phyloP scores from a whole-genome alignment of 768 basidiomycete species.

The Mycena polygramma region DNA sequence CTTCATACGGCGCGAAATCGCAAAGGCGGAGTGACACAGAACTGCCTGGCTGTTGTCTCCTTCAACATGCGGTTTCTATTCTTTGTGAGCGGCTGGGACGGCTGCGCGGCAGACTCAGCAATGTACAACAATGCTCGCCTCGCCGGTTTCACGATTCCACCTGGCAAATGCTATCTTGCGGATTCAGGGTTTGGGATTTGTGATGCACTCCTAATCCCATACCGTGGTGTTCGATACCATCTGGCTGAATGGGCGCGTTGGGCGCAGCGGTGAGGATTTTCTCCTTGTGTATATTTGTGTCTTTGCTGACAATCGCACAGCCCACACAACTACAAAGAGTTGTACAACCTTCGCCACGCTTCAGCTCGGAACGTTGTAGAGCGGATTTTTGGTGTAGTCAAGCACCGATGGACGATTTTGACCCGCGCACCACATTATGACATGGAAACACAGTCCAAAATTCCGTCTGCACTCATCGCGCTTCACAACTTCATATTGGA shows the following conservation, averaged over 20 bases:
- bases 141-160: constrained; percentile 46
- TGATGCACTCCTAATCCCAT: constrained; percentile 53
- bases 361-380: constrained; percentile 41
- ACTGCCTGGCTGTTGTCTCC: not conserved
- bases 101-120: too few species aligned
- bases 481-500: constrained; percentile 47
- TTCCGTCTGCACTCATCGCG: constrained; percentile 40
- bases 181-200: constrained; percentile 45
- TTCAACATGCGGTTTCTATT: too few species aligned
- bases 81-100: too few species aligned
- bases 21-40: not conserved
- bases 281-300: too few species aligned
- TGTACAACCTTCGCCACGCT: constrained; percentile 58
- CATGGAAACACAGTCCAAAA: constrained; percentile 41
- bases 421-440: constrained; percentile 36
- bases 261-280: too few species aligned
- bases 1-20: not conserved
- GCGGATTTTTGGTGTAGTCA: constrained; percentile 54
- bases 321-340: constrained; percentile 49
- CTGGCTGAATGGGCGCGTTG: constrained; percentile 49
- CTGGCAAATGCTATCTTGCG: constrained; percentile 44
- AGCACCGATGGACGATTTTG: constrained; percentile 38
- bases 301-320: too few species aligned
- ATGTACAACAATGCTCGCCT: constrained; percentile 31
- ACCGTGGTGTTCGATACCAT: constrained; percentile 53